phyloP scores from a whole-genome alignment of 352 stramenopile species.

The Phytopythium cucurbitacearum region DNA sequence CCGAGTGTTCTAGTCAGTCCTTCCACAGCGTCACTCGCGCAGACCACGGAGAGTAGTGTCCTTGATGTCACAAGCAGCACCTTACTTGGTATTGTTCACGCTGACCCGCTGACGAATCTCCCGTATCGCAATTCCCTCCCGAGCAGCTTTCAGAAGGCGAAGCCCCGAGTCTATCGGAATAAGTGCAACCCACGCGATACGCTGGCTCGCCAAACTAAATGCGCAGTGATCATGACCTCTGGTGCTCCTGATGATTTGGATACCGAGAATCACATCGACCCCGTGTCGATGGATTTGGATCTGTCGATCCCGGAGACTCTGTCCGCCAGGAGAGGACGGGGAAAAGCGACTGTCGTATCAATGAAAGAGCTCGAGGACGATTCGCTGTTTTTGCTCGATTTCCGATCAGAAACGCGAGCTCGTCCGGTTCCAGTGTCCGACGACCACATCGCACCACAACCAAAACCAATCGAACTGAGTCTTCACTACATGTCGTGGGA shows the following conservation, averaged over 20 bases:
- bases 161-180: conserved; percentile 47
- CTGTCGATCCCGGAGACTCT: too few relatives aligned
- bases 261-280: conserved; percentile 6
- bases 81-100: too few relatives aligned
- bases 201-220: conserved; percentile 23
- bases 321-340: background rate
- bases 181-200: conserved; percentile 23
- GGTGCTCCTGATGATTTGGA: background rate
- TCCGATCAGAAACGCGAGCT: conserved; percentile 15
- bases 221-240: conserved; percentile 35
- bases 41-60: too few relatives aligned
- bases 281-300: background rate
- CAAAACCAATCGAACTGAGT: conserved; percentile 3
- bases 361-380: conserved; percentile 42
- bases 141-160: conserved; percentile 55
- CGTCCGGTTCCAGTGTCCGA: conserved; percentile 1
- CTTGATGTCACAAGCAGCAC: too few relatives aligned
- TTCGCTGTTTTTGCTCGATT: conserved; percentile 44
- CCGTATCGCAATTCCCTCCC: conserved; percentile 25
- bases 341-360: conserved; percentile 38
- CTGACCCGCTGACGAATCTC: too few relatives aligned
- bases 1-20: too few relatives aligned
- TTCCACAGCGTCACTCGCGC: too few relatives aligned
- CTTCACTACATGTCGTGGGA: conserved; percentile 37
- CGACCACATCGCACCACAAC: conserved; percentile 5